These are phyloP conservation scores for Nemania diffusa DNA, from an alignment of 2,329 filamentous ascomycete genomes.

Conservation along the genomic window DNA sequence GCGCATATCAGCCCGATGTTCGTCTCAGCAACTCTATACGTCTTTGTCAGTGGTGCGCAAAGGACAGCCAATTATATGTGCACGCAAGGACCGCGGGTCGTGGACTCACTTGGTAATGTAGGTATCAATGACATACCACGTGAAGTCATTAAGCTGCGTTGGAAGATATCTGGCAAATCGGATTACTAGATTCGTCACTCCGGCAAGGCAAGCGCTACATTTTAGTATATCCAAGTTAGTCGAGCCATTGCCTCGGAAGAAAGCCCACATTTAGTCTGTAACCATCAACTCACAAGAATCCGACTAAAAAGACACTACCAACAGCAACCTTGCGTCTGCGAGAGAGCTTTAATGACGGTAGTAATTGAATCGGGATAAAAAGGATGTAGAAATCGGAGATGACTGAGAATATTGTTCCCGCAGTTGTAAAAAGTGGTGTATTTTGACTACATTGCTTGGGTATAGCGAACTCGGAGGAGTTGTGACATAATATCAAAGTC, in stretches of 20 bases:
- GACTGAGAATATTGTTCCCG: conserved; percentile 25
- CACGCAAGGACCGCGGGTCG: neutral
- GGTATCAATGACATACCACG: conserved; percentile 27
- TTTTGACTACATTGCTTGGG: neutral
- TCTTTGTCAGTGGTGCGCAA: neutral
- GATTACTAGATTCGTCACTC: conserved; percentile 24
- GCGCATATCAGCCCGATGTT: conserved; percentile 29
- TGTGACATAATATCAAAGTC: conserved; percentile 23
- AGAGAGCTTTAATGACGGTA: conserved; percentile 28
- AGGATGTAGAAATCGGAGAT: conserved; percentile 34
- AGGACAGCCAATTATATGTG: neutral
- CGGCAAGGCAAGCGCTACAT: conserved; percentile 27
- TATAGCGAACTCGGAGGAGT: neutral
- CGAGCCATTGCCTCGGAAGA: neutral
- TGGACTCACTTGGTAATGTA: conserved; percentile 31
- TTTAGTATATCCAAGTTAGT: conserved; percentile 1
- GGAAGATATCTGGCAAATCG: conserved; percentile 20
- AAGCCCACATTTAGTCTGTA: neutral
- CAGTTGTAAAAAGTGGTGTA: conserved; percentile 11
- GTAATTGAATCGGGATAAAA: conserved; percentile 30
- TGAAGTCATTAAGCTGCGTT: conserved; percentile 14
- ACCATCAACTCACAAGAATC: conserved; percentile 25
- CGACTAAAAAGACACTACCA: conserved; percentile 29
- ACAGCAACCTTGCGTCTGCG: conserved; percentile 28
- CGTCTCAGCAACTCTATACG: conserved; percentile 17